phyloP scores from a whole-genome alignment of 116 monocot species.

The Zostera marina region DNA sequence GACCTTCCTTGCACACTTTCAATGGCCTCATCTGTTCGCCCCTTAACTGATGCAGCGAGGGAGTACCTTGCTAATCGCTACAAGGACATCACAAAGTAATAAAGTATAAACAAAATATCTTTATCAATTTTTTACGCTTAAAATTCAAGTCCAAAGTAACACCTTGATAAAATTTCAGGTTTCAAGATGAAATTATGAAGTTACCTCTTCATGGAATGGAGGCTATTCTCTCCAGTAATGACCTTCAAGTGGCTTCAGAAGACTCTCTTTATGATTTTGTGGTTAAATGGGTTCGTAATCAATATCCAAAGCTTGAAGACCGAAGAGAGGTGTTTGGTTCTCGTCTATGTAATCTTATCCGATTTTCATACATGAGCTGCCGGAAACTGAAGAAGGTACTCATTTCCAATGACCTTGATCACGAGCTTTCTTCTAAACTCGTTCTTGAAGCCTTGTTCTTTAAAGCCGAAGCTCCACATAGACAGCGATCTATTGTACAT shows the following conservation, averaged over 20 bases:
- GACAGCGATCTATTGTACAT: conserved; percentile 32
- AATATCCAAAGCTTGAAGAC: conserved; percentile 57
- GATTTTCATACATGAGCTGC: conserved; percentile 68
- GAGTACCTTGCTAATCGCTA: conserved; percentile 67
- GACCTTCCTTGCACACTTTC: conserved; percentile 75
- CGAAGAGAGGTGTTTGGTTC: conserved; percentile 48
- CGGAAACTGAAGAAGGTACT: conserved; percentile 72
- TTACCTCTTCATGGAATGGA: conserved; percentile 70
- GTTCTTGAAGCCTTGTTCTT: conserved; percentile 84
- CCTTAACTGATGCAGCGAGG: conserved; percentile 75
- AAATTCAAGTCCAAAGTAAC: neutral
- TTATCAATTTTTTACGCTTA: neutral
- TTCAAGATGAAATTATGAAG: conserved; percentile 67
- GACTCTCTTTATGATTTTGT: conserved; percentile 78
- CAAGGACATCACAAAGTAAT: conserved; percentile 64
- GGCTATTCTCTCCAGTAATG: conserved; percentile 68
- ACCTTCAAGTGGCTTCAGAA: conserved; percentile 82
- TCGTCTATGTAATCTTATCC: conserved; percentile 36
- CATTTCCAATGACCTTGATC: conserved; percentile 50
- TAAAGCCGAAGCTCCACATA: conserved; percentile 57
- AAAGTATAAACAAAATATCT: too few species aligned
- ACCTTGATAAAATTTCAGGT: conserved; percentile 17
- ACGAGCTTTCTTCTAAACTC: conserved; percentile 50
- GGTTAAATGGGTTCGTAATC: conserved; percentile 65
- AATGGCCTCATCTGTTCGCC: conserved; percentile 65